These are phyloP conservation scores for Skeletonema grethae DNA, from an alignment of 108 stramenopile species.

Conservation along the genomic window DNA sequence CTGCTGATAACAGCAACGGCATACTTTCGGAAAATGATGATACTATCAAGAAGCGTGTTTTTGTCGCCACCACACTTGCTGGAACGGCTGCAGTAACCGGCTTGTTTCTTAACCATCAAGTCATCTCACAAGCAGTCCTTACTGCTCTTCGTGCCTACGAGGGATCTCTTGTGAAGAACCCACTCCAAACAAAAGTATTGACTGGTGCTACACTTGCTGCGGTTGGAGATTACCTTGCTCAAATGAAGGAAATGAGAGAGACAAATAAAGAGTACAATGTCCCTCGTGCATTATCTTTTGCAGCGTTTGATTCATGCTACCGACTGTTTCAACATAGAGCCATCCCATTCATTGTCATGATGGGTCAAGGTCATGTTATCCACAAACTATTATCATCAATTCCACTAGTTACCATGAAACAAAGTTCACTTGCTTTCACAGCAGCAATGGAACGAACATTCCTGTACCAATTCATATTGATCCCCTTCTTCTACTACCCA, in stretches of 20 bases:
- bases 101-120: neutral
- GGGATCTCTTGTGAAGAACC: constrained; percentile 21
- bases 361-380: constrained; percentile 48
- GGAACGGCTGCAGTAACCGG: neutral
- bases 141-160: constrained; percentile 28
- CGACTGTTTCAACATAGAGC: constrained; percentile 48
- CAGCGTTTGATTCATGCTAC: constrained; percentile 56
- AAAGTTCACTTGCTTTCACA: constrained; percentile 5
- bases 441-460: constrained; percentile 64
- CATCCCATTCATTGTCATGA: constrained; percentile 40
- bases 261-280: constrained; percentile 37
- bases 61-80: neutral
- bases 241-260: constrained; percentile 11
- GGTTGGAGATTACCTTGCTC: constrained; percentile 57
- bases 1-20: neutral
- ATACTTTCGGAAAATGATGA: neutral
- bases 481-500: constrained; percentile 58
- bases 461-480: constrained; percentile 51
- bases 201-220: constrained; percentile 44
- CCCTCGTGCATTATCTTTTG: constrained; percentile 51
- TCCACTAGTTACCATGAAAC: constrained; percentile 4
- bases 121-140: neutral
- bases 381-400: constrained; percentile 8
- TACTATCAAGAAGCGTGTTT: neutral
- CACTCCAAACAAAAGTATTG: constrained; percentile 36